A percentile compares a stretch with the other conserved stretches of the same genome.
phyloP scores from a whole-genome alignment of 352 stramenopile species.

The Peronospora farinosa region DNA sequence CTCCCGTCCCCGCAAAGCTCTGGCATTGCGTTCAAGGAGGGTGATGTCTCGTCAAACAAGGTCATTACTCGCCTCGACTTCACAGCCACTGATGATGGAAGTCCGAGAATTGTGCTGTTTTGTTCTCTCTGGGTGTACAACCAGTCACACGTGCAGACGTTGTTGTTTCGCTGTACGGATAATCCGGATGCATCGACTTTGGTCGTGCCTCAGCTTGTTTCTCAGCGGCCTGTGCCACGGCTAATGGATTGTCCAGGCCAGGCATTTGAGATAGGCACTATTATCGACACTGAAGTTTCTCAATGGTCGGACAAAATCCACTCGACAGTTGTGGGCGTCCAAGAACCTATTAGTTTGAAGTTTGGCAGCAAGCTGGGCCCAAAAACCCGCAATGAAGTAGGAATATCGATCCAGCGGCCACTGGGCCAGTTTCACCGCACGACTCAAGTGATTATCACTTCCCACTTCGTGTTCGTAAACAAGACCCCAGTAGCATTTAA shows the following conservation, averaged over 20 bases:
- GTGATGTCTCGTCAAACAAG: conserved; percentile 55
- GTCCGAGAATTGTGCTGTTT: conserved; percentile 75
- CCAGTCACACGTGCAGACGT: conserved; percentile 74
- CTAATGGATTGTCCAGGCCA: conserved; percentile 81
- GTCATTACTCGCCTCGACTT: conserved; percentile 78
- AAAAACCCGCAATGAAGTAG: conserved; percentile 69
- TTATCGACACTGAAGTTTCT: conserved; percentile 77
- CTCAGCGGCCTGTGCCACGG: conserved; percentile 57
- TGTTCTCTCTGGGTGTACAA: conserved; percentile 88
- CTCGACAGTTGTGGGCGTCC: conserved; percentile 76
- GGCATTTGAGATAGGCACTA: conserved; percentile 83
- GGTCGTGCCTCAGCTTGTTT: conserved; percentile 54
- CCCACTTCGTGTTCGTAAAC: conserved; percentile 85
- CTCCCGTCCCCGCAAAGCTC: conserved; percentile 43
- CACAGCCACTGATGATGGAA: conserved; percentile 74
- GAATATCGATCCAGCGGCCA: conserved; percentile 80
- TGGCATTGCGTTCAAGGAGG: conserved; percentile 60
- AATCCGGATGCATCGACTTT: conserved; percentile 38
- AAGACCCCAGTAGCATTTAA: conserved; percentile 72
- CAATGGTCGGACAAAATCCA: conserved; percentile 86
- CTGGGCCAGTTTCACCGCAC: conserved; percentile 84
- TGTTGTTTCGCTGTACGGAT: conserved; percentile 73
- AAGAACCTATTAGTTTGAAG: conserved; percentile 73
- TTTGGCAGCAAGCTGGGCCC: conserved; percentile 63
- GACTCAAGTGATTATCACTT: conserved; percentile 80